Evolutionary conservation across 1,284 basidiomycete genomes (phyloP).

Genomic region (Neotropicomus parvogracilis): DNA sequence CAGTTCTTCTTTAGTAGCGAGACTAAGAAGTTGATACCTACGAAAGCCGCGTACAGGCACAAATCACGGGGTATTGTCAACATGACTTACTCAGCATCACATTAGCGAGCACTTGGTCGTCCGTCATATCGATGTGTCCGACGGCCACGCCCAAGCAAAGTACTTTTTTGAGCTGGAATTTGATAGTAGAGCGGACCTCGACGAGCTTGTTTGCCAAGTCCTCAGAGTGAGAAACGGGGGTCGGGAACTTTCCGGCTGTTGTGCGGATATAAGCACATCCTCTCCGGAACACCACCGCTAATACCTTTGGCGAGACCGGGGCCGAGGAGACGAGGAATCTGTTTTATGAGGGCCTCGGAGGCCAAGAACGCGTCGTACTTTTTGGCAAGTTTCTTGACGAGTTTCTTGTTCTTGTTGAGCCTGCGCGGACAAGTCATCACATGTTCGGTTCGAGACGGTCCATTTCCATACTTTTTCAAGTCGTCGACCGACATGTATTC

Average conservation of each 20-base stretch:
- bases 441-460: background rate
- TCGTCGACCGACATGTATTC: slow-evolving; percentile 99
- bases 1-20: slow-evolving; percentile 99
- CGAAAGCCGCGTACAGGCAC: slow-evolving; percentile 8
- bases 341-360: slow-evolving; percentile 98
- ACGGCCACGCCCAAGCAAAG: slow-evolving; percentile 98
- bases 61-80: background rate
- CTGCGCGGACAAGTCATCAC: slow-evolving; percentile 35
- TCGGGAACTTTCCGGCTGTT: slow-evolving; percentile 98
- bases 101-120: slow-evolving; percentile 96
- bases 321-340: slow-evolving; percentile 98
- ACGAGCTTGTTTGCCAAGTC: slow-evolving; percentile 90
- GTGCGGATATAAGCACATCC: slow-evolving; percentile 4
- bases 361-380: slow-evolving; percentile 99
- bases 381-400: slow-evolving; percentile 99
- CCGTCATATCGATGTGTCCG: slow-evolving; percentile 96
- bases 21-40: slow-evolving; percentile 99
- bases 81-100: slow-evolving; percentile 84
- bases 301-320: slow-evolving; percentile 98
- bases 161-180: slow-evolving; percentile 99
- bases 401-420: slow-evolving; percentile 99
- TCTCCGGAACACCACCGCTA: background rate
- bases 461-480: slow-evolving; percentile 82
- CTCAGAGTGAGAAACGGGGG: slow-evolving; percentile 90
- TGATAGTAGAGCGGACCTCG: slow-evolving; percentile 98